Evolutionary conservation across 208 protist genomes (phyloP).

Genomic region (Trypanosoma lewisi): DNA sequence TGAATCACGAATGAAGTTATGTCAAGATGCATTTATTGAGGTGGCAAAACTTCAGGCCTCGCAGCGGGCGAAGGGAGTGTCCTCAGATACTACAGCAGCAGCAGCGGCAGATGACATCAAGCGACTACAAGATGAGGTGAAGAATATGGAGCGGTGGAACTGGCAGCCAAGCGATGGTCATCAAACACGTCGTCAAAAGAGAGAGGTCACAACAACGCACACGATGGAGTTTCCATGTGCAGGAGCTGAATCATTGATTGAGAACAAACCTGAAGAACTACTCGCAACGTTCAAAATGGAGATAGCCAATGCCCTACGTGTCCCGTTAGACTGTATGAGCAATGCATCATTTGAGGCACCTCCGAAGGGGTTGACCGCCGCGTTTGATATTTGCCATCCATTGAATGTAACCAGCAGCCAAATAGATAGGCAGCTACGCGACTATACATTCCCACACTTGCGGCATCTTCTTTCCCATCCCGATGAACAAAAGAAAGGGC

Average conservation of each 20-base stretch:
- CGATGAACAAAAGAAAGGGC: conserved; percentile 30
- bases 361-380: conserved; percentile 26
- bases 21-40: conserved; percentile 9
- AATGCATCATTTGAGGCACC: conserved; percentile 16
- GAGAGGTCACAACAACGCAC: conserved; percentile 38
- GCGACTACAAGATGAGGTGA: conserved; percentile 5
- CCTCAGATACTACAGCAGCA: background rate
- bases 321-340: conserved; percentile 34
- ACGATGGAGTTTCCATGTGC: conserved; percentile 33
- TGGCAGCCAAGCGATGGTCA: background rate
- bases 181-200: background rate
- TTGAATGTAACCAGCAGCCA: conserved; percentile 14
- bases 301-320: conserved; percentile 31
- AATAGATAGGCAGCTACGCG: conserved; percentile 31
- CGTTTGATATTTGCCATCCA: conserved; percentile 40
- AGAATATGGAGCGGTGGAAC: background rate
- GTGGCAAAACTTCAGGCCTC: background rate
- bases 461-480: conserved; percentile 29
- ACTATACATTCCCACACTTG: conserved; percentile 35
- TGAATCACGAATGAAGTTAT: conserved; percentile 10
- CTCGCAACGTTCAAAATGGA: conserved; percentile 29
- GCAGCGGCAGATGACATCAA: background rate
- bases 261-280: conserved; percentile 49
- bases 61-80: background rate
- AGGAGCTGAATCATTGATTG: conserved; percentile 26